These are phyloP conservation scores for Glaciozyma antarctica DNA, from an alignment of 768 basidiomycete genomes.

Conservation along the genomic window DNA sequence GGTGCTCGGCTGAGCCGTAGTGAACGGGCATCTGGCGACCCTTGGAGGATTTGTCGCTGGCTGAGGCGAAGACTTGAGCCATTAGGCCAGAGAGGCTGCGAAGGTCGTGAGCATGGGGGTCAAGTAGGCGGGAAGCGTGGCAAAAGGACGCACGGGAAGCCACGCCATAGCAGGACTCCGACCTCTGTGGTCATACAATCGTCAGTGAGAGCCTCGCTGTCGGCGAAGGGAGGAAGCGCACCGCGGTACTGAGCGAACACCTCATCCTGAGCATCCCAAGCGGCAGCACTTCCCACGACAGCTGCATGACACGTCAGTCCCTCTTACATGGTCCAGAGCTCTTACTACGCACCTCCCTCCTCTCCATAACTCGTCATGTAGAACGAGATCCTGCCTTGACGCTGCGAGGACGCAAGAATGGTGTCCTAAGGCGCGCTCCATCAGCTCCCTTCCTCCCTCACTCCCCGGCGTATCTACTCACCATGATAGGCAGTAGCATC, in stretches of 20 bases:
- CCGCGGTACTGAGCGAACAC: slow-evolving; percentile 87
- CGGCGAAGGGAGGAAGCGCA: slow-evolving; percentile 37
- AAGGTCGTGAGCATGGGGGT: too few relatives aligned
- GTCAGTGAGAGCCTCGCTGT: not conserved
- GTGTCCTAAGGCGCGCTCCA: slow-evolving; percentile 54
- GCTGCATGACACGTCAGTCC: not conserved
- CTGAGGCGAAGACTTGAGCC: slow-evolving; percentile 84
- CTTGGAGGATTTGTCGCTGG: slow-evolving; percentile 67
- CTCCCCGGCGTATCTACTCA: not conserved
- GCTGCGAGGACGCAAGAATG: slow-evolving; percentile 79
- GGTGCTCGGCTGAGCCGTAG: slow-evolving; percentile 69
- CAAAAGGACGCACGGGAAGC: too few relatives aligned
- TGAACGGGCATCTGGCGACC: slow-evolving; percentile 47
- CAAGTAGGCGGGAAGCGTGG: too few relatives aligned
- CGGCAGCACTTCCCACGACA: slow-evolving; percentile 57
- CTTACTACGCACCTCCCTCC: slow-evolving; percentile 10
- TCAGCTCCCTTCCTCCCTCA: not conserved
- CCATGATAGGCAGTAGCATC: slow-evolving; percentile 47
- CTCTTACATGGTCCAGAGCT: not conserved
- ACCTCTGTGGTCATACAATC: slow-evolving; percentile 27
- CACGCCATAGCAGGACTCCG: slow-evolving; percentile 52
- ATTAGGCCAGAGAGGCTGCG: slow-evolving; percentile 58
- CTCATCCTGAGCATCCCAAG: slow-evolving; percentile 73
- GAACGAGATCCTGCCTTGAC: slow-evolving; percentile 58
- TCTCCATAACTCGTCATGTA: slow-evolving; percentile 35